Evolutionary conservation across 2,329 filamentous ascomycete species (phyloP).

Genomic region (Lachnellula arida): DNA sequence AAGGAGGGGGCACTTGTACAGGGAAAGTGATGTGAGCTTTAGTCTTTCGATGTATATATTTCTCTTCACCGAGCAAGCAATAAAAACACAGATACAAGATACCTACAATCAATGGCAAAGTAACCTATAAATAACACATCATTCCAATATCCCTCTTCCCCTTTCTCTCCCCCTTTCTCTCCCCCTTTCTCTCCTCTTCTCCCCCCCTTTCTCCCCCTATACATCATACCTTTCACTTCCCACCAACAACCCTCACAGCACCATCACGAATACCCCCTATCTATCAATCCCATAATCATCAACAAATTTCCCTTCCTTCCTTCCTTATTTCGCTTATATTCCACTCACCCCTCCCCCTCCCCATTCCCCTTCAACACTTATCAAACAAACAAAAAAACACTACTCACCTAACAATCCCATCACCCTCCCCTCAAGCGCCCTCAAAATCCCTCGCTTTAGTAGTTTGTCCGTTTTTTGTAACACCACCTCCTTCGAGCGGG

Average conservation of each 20-base stretch:
- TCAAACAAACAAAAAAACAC: not conserved
- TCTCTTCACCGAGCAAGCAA: not conserved
- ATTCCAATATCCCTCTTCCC: not conserved
- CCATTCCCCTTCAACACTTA: no score
- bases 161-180: no score
- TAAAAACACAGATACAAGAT: not conserved
- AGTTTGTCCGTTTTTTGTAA: slow-evolving; percentile 32
- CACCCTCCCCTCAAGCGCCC: slow-evolving; percentile 29
- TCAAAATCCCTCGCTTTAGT: slow-evolving; percentile 44
- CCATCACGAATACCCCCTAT: not conserved
- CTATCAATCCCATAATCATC: not conserved
- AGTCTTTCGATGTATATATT: not conserved
- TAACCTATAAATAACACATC: not conserved
- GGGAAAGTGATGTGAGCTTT: not conserved
- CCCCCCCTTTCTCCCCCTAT: no score
- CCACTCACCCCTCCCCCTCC: not conserved
- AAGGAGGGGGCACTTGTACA: not conserved
- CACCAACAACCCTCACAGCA: not conserved
- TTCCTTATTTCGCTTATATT: no score
- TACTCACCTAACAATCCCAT: not conserved
- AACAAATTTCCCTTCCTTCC: not conserved
- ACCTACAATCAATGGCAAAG: no score
- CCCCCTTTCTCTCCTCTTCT: no score
- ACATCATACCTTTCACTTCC: not conserved
- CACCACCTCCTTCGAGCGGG: slow-evolving; percentile 43